Percentiles rank a stretch among this genome's conserved stretches.
Conservation (phyloP, 2,329 filamentous ascomycete species). For the Aspergillus flavus region DNA sequence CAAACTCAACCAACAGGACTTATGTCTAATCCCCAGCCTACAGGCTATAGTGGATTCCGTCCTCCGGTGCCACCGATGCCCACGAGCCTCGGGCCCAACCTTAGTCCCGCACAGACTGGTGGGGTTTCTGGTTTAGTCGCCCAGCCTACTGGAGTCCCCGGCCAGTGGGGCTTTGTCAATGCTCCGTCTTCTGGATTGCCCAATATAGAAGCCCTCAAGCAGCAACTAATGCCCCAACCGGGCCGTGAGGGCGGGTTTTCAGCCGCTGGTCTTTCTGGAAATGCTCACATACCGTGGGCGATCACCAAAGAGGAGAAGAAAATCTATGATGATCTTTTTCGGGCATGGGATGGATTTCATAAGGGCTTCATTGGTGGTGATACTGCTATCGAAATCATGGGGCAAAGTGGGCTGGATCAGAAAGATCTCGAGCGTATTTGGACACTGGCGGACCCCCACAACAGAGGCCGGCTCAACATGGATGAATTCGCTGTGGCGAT, state of each 20-base stretch:
- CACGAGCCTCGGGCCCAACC: constrained; percentile 65
- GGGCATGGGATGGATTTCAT: constrained; percentile 90
- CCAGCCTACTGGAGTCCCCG: constrained; percentile 90
- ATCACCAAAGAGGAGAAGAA: constrained; percentile 99
- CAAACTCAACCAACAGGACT: constrained; percentile 73
- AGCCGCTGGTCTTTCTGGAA: constrained; percentile 83
- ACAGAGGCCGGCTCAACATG: constrained; percentile 90
- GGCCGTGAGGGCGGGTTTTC: constrained; percentile 86
- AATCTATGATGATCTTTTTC: constrained; percentile 92
- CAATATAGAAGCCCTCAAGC: constrained; percentile 89
- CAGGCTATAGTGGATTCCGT: constrained; percentile 77
- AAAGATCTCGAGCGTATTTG: constrained; percentile 88
- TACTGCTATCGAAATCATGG: constrained; percentile 95
- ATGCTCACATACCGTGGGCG: constrained; percentile 95
- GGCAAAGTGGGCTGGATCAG: constrained; percentile 91
- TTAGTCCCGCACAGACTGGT: constrained; percentile 66
- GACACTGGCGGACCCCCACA: constrained; percentile 91
- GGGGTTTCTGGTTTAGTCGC: constrained; percentile 75
- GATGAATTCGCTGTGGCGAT: constrained; percentile 98
- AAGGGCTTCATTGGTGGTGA: constrained; percentile 92
- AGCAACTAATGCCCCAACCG: constrained; percentile 95
- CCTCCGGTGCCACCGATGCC: constrained; percentile 85
- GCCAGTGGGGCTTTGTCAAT: constrained; percentile 98
- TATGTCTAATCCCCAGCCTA: constrained; percentile 69
- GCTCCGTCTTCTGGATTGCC: constrained; percentile 85